Evolutionary conservation across 805 yeast genomes (phyloP), one percentile per base, ranked within the genome.

Genomic region (Candida incommunis): DNA sequence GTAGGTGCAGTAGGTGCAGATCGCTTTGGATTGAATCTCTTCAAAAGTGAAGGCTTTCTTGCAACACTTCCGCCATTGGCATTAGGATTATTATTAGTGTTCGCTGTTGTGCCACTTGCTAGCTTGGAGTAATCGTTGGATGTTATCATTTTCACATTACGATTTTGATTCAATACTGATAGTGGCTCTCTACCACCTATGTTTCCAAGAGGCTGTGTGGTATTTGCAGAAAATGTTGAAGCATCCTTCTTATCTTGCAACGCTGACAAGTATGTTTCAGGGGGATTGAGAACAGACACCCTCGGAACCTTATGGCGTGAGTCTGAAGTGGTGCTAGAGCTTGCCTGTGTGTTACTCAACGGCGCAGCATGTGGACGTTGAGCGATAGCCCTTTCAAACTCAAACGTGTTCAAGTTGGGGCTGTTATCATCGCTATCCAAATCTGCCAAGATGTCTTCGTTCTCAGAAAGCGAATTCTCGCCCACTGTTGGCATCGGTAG

Each of bases 1-100:
- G 45, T 9, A n/a, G 53, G 53, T 21, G 49, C 45, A 15, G 54
- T 50, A 4, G 54, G 53, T 11, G 54, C 48, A 4, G 49, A 46
- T 21, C 53, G 45, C 20, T 45, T 43, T 13, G 53, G 53, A 4
- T 41, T 45, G 20, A 51, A 37, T 41, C 47, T 48, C 31, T 48
- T 37, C 31, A 50, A 18, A 7, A 31, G 18, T 11, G 37, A 31
- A 4, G 50, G 50, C 44, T 45, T 42, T 43, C 50, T 45, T 7
- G 34, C 41, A 20, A 18, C 22, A 24, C 35, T 22, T 22, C 11
- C 13, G 40, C 9, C 46, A 43, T 4, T 34, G 18, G 9, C 13
- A 7, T 7, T 15, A 7, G 40, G 40, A 16, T 7, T 11, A 7
- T 7, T 25, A 7, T 9, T 13, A 25, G 27, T 25, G 27, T 25